A percentile compares a stretch with the other conserved stretches of the same genome.
Conservation (phyloP, 2,329 filamentous ascomycete genomes). For the Hypoxylon sp. region DNA sequence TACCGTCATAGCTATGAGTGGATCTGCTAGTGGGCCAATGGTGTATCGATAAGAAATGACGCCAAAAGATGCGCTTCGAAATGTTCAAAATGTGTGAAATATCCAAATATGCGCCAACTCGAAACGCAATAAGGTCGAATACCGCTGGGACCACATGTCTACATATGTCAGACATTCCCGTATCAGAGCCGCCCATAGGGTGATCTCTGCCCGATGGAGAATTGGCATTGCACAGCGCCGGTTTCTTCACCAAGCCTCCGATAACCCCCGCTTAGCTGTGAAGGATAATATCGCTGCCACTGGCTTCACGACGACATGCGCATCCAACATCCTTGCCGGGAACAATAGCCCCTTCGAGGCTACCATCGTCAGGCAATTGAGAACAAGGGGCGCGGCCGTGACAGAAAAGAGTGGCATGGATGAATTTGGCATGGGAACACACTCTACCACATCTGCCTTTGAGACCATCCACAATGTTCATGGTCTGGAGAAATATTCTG, state of each 20-base stretch:
- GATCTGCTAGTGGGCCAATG: not conserved
- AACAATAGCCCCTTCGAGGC: constrained; percentile 83
- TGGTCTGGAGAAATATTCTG: constrained; percentile 58
- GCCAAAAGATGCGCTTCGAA: constrained; percentile 1
- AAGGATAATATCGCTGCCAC: constrained; percentile 81
- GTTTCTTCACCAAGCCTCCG: constrained; percentile 17
- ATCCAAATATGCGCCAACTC: not conserved
- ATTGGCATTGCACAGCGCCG: constrained; percentile 23
- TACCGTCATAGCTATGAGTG: constrained; percentile 2
- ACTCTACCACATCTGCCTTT: constrained; percentile 73
- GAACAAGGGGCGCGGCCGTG: constrained; percentile 67
- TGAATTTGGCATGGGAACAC: constrained; percentile 95
- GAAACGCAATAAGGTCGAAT: constrained; percentile 4
- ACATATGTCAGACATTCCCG: constrained; percentile 45
- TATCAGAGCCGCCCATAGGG: constrained; percentile 41
- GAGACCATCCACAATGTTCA: constrained; percentile 68
- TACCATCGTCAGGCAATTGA: constrained; percentile 77
- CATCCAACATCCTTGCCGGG: constrained; percentile 74
- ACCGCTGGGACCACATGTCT: constrained; percentile 46
- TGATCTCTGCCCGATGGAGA: constrained; percentile 40
- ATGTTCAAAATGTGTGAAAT: no score
- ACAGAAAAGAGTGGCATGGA: constrained; percentile 91
- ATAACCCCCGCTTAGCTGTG: constrained; percentile 59
- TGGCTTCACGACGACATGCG: constrained; percentile 80
- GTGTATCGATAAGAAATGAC: constrained; percentile 30